Percentiles rank a stretch among this genome's conserved stretches.
phyloP scores from a whole-genome alignment of 108 stramenopile species.

The Cyclotella choctawhatcheeana region DNA sequence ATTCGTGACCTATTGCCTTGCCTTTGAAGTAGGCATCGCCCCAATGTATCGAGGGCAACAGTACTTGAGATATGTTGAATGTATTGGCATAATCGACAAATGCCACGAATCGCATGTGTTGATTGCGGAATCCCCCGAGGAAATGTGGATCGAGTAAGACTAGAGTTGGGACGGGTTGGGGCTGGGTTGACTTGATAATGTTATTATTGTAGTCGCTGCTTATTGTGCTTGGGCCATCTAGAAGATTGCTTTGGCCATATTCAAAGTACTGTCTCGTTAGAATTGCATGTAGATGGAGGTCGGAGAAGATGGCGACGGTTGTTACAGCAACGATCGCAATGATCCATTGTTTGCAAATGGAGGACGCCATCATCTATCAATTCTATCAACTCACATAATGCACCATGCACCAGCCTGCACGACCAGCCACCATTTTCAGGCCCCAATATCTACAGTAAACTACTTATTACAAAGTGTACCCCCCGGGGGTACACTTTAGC shows the following conservation, averaged over 20 bases:
- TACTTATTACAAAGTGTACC: too few relatives aligned
- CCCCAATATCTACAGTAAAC: too few relatives aligned
- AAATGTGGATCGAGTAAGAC: conserved; percentile 17
- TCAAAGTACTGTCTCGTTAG: neutral
- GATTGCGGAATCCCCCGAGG: conserved; percentile 52
- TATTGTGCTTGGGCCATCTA: too few relatives aligned
- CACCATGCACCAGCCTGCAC: too few relatives aligned
- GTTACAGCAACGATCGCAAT: neutral
- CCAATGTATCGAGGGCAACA: conserved; percentile 68
- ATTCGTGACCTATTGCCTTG: conserved; percentile 55
- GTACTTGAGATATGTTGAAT: conserved; percentile 48
- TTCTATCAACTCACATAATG: too few relatives aligned
- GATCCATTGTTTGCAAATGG: conserved; percentile 8
- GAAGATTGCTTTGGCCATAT: too few relatives aligned
- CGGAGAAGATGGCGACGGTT: neutral
- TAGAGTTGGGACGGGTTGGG: conserved; percentile 5
- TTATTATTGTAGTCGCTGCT: neutral
- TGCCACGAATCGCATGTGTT: conserved; percentile 72
- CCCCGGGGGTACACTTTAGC: too few relatives aligned
- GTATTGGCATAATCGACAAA: conserved; percentile 52
- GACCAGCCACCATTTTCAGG: too few relatives aligned
- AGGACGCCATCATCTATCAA: too few relatives aligned
- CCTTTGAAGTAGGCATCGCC: conserved; percentile 33
- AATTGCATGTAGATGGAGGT: neutral
- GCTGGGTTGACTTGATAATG: neutral